Base-by-base conservation (phyloP, 169 alveolate species). In the Pseudocohnilembus persalinus region DNA sequence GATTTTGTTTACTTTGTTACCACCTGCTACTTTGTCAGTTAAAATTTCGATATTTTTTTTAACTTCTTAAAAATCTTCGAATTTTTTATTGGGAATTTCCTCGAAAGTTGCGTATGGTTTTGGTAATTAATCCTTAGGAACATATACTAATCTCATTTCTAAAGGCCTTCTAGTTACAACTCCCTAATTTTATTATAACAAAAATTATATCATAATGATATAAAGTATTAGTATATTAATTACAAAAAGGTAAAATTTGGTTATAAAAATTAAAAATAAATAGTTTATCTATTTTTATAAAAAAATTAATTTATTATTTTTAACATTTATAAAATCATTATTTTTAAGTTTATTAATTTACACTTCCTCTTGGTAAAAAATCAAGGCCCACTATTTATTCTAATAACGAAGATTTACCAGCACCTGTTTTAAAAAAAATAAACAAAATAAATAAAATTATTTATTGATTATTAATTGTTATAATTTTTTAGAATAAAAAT, bases 321-420 rank as follows among this genome's bases (percentile, higher is more conserved):
- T n/a, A n/a, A n/a, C n/a, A 49, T 49, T 49, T 49, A 49, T 49
- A 20, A 11, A 49, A 11, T 49, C 26, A 4, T 49, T 11, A 11
- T 49, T 49, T 20, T 4, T 49, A 20, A 73, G 26, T 15, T 15
- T 11, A n/a, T n/a, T 15, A n/a, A n/a, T 15, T 73, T 73, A 73
- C 76, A 15, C 30, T 99, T n/a, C 99, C 99, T 76, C 99, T 92
- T 1, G 99, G 99, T 31, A 98, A 90, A 90, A 98, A 98, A 88
- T 98, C 99, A 68, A 98, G 86, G 1, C 99, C 99, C 6, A 98
- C 99, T 35, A 98, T 97, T 0, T 99, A 95, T 92, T 98, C 99
- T 30, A 98, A 93, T 0, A 98, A 99, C 24, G 99, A 93, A 49
- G 97, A 93, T 83, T 97, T 97, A 31, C 98, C 98, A n/a, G 76